Evolutionary conservation across 495 filamentous ascomycete species (phyloP), one percentile per base, ranked within the genome.

Genomic region (Oidiodendron maius): DNA sequence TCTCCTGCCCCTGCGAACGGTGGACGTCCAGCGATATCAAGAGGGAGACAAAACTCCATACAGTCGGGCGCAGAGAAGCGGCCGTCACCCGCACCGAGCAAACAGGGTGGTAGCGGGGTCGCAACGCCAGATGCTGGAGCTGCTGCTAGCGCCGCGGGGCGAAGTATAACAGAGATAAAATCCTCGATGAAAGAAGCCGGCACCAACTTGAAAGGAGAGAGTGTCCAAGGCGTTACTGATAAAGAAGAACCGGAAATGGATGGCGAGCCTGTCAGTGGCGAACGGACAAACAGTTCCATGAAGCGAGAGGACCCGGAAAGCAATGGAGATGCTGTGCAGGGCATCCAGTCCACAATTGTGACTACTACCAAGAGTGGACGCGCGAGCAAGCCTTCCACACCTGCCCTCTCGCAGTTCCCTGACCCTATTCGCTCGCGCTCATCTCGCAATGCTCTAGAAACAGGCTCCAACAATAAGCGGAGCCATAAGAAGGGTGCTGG

Each of bases 401-500:
- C 77, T 9, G 74, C 74, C 2, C 50, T 75, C 20, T 65, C 69
- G 37, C 69, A 66, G 5, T 78, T 77, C 45, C 71, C 75, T 23
- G 74, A 78, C 15, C 49, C 66, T 12, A 61, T 60, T 4, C 57
- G 66, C 28, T 63, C 69, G 24, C 51, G 66, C 25, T 63, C 70
- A 8, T 61, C 68, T 1, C 53, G 71, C 28, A 67, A 60, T 34
- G 36, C 58, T 17, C 32, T 50, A 9, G 58, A 65, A 13, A 56
- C 55, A 10, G 20, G 48, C 2, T 56, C 60, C 23, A 66, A 62
- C 43, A 61, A 66, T n/a, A 89, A 86, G 60, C 70, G 84, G 26
- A 80, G 75, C 21, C 80, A 87, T 46, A 89, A 89, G 66, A 89
- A 87, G 63, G 78, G 76, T 0, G 70, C 64, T 18, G 61, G 62